These are phyloP conservation scores for Schoenoplectus tabernaemontani DNA, from an alignment of 202 grass and related monocot genomes.

Conservation along the genomic window DNA sequence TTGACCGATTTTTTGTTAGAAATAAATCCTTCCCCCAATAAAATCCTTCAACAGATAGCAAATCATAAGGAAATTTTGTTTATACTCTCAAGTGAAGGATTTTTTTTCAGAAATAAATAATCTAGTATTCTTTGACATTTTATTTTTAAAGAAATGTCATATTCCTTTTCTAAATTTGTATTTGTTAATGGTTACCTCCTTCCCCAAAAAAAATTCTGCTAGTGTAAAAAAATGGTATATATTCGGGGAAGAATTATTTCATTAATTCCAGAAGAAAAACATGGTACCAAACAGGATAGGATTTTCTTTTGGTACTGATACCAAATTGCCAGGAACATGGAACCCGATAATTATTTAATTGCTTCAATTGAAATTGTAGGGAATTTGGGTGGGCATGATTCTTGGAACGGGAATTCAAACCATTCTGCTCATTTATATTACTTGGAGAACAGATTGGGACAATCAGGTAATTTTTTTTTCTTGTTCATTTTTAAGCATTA, in stretches of 20 bases:
- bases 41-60: background rate
- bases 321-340: background rate
- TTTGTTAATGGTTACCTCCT: background rate
- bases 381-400: conserved; percentile 89
- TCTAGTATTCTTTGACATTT: background rate
- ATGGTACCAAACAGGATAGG: background rate
- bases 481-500: background rate
- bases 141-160: background rate
- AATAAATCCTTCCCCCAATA: background rate
- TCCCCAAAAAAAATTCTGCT: background rate
- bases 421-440: conserved; percentile 45
- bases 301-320: background rate
- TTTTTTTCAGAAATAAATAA: background rate
- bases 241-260: background rate
- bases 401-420: conserved; percentile 78
- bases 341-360: background rate
- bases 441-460: conserved; percentile 78
- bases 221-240: background rate
- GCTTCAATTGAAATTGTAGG: conserved; percentile 33
- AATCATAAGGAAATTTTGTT: background rate
- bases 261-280: conserved; percentile 26
- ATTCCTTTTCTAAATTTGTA: background rate
- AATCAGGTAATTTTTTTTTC: conserved; percentile 46
- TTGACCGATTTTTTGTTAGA: background rate
- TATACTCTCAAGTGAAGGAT: background rate